phyloP scores from a whole-genome alignment of 2,329 filamentous ascomycete genomes.

The Xylaria hypoxylon region DNA sequence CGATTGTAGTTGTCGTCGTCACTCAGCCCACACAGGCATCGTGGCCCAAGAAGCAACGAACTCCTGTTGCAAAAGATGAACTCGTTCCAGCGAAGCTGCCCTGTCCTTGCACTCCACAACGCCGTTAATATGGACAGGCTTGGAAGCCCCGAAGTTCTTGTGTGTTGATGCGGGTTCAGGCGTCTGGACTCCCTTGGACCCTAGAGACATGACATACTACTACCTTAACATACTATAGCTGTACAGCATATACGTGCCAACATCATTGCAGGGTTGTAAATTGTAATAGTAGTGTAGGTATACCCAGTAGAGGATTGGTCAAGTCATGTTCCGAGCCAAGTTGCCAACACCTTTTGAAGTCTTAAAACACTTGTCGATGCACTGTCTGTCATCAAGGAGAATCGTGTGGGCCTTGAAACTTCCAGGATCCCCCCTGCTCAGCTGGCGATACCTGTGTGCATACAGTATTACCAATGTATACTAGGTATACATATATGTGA shows the following conservation, averaged over 20 bases:
- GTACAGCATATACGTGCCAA: neutral
- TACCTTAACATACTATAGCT: neutral
- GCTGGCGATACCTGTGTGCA: conserved; percentile 19
- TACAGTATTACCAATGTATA: conserved; percentile 6
- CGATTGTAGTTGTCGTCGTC: neutral
- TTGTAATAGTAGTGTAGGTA: too few relatives aligned
- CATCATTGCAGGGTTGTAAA: neutral
- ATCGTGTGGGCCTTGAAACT: conserved; percentile 12
- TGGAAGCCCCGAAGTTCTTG: conserved; percentile 1
- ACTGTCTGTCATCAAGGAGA: conserved; percentile 23
- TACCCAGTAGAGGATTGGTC: conserved; percentile 4
- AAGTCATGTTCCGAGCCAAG: conserved; percentile 8
- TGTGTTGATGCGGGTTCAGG: conserved; percentile 16
- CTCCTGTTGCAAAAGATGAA: neutral
- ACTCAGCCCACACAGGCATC: too few relatives aligned
- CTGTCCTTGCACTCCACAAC: conserved; percentile 1
- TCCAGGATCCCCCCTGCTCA: conserved; percentile 24
- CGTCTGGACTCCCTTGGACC: conserved; percentile 14
- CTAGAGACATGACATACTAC: conserved; percentile 18
- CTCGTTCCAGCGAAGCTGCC: neutral
- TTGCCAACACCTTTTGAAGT: conserved; percentile 8
- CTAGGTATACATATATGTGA: neutral
- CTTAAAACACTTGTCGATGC: conserved; percentile 19
- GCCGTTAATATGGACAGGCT: neutral
- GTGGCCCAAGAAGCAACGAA: neutral